phyloP scores from a whole-genome alignment of 768 basidiomycete genomes.

The Mycena galopus region DNA sequence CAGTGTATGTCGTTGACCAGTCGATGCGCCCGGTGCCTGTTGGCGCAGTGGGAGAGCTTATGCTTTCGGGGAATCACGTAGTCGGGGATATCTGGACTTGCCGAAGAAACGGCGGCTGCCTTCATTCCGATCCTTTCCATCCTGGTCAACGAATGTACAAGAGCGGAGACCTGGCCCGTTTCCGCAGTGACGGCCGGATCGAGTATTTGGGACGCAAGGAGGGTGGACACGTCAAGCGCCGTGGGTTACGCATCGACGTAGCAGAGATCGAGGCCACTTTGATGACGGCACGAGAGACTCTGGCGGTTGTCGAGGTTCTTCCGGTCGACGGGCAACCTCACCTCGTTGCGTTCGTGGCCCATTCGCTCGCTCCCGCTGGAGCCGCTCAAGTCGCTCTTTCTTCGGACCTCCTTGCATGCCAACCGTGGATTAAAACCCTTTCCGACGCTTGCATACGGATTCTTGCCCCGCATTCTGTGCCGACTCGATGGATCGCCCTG shows the following conservation, averaged over 20 bases:
- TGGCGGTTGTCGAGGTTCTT: conserved; percentile 5
- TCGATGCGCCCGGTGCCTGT: conserved; percentile 5
- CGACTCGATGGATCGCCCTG: conserved; percentile 8
- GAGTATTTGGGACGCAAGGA: conserved; percentile 9
- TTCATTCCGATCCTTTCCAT: conserved; percentile 10
- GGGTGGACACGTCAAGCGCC: conserved; percentile 13
- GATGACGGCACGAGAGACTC: background rate
- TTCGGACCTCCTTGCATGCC: background rate
- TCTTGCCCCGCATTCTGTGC: background rate
- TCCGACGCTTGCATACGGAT: conserved; percentile 3
- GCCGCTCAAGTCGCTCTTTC: background rate
- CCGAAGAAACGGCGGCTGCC: conserved; percentile 9
- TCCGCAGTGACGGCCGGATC: conserved; percentile 6
- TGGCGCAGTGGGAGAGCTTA: conserved; percentile 7
- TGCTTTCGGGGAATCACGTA: conserved; percentile 9
- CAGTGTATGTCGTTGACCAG: conserved; percentile 11
- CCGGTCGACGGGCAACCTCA: background rate
- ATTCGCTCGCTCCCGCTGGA: conserved; percentile 7
- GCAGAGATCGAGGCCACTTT: conserved; percentile 9
- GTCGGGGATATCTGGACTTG: conserved; percentile 11
- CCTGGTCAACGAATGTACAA: conserved; percentile 15
- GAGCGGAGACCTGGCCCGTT: conserved; percentile 11
- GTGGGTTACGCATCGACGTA: conserved; percentile 9
- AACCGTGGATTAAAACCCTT: conserved; percentile 6
- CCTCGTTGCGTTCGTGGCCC: conserved; percentile 3